Conservation (phyloP, 2,329 filamentous ascomycete species). For the Colletotrichum sp. region DNA sequence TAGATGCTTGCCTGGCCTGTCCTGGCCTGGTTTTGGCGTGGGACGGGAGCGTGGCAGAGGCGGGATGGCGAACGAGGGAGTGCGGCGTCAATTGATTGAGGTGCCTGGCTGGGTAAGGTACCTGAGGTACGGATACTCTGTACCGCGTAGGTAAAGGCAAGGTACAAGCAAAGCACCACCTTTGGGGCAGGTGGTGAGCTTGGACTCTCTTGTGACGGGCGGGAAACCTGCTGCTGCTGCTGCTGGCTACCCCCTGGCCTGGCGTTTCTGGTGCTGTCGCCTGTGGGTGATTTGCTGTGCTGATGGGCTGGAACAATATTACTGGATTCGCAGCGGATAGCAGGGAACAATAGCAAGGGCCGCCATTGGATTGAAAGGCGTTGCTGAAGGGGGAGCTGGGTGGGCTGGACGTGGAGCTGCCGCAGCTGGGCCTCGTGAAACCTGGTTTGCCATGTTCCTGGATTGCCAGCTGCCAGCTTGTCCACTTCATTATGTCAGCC, state of each 20-base stretch:
- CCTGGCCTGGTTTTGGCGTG: not conserved
- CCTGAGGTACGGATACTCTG: not conserved
- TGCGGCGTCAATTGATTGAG: not conserved
- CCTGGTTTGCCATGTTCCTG: not conserved
- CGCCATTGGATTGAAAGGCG: not conserved
- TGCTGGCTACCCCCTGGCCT: not conserved
- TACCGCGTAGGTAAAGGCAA: not conserved
- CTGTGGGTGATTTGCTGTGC: not conserved
- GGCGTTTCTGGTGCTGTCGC: not conserved
- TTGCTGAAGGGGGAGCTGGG: not conserved
- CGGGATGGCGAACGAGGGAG: not conserved
- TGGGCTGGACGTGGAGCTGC: not conserved
- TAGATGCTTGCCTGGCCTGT: constrained; percentile 5
- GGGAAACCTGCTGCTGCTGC: not conserved
- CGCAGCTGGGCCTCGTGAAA: not conserved
- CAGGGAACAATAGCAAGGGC: not conserved
- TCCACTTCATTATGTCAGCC: not conserved
- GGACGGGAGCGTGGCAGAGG: not conserved
- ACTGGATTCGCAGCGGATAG: not conserved
- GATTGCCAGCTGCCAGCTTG: not conserved
- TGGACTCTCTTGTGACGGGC: constrained; percentile 7
- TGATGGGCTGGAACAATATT: constrained; percentile 12
- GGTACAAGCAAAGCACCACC: not conserved
- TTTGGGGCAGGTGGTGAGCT: constrained; percentile 15
- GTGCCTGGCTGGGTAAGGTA: not conserved